phyloP scores from a whole-genome alignment of 2,329 filamentous ascomycete species.

The Triangularia setosa region DNA sequence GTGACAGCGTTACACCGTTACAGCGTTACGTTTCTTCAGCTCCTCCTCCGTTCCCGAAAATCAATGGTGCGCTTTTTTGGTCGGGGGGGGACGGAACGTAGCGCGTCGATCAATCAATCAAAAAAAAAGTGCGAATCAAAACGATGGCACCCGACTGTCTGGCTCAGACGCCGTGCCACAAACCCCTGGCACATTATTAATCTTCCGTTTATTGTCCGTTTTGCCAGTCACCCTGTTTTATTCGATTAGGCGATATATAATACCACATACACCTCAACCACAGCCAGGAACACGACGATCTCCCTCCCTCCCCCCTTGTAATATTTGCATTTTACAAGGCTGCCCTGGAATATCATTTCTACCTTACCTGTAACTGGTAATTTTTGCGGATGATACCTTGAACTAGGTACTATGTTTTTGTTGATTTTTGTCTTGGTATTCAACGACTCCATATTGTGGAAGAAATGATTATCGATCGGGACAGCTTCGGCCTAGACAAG shows the following conservation, averaged over 20 bases:
- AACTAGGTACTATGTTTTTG: not conserved
- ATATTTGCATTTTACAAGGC: not conserved
- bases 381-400: not conserved
- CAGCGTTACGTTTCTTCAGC: not conserved
- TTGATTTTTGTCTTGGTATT: not conserved
- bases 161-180: slow-evolving; percentile 3
- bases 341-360: not conserved
- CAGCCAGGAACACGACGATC: slow-evolving; percentile 1
- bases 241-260: not conserved
- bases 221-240: not conserved
- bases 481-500: not conserved
- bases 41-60: too few relatives aligned
- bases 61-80: not conserved
- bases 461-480: slow-evolving; percentile 5
- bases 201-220: not conserved
- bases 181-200: not conserved
- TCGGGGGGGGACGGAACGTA: not conserved
- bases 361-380: too few relatives aligned
- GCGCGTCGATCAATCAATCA: slow-evolving; percentile 5
- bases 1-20: not conserved
- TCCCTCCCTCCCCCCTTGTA: not conserved
- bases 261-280: not conserved
- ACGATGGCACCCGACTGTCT: slow-evolving; percentile 2
- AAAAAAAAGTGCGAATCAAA: too few relatives aligned
- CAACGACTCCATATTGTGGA: not conserved